phyloP scores from a whole-genome alignment of 2,329 filamentous ascomycete genomes.

The Apiospora kogelbergensis region DNA sequence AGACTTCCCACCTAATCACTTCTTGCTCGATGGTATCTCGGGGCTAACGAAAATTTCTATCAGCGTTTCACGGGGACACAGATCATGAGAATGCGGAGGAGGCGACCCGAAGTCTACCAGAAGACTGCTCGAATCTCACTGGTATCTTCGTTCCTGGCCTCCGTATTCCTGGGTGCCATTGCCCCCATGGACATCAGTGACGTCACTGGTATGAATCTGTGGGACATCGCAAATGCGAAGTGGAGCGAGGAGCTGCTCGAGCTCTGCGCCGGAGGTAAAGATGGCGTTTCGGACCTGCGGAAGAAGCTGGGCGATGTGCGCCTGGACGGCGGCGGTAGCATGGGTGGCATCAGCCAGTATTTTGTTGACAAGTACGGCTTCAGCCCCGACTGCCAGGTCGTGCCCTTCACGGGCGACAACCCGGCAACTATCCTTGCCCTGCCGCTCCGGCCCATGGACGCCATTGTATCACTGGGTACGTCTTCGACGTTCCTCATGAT shows the following conservation, averaged over 20 bases:
- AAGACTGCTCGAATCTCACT: slow-evolving; percentile 84
- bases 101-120: slow-evolving; percentile 78
- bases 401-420: slow-evolving; percentile 94
- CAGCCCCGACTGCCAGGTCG: slow-evolving; percentile 69
- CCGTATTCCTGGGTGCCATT: slow-evolving; percentile 79
- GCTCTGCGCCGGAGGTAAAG: slow-evolving; percentile 65
- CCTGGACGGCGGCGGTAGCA: slow-evolving; percentile 74
- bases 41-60: slow-evolving; percentile 12
- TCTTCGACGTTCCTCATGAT: slow-evolving; percentile 98
- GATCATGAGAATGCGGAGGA: slow-evolving; percentile 82
- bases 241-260: slow-evolving; percentile 77
- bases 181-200: slow-evolving; percentile 93
- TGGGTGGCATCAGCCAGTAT: slow-evolving; percentile 76
- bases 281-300: slow-evolving; percentile 64
- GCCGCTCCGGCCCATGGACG: slow-evolving; percentile 82
- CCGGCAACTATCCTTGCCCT: slow-evolving; percentile 91
- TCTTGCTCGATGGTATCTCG: not conserved
- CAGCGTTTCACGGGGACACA: slow-evolving; percentile 96
- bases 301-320: slow-evolving; percentile 78
- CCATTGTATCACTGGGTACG: slow-evolving; percentile 92
- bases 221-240: slow-evolving; percentile 74
- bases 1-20: not conserved
- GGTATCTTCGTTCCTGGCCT: slow-evolving; percentile 93
- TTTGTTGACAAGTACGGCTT: slow-evolving; percentile 81
- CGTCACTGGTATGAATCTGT: slow-evolving; percentile 95